Conservation (phyloP, 169 alveolate species). For the Babesia caballi region DNA sequence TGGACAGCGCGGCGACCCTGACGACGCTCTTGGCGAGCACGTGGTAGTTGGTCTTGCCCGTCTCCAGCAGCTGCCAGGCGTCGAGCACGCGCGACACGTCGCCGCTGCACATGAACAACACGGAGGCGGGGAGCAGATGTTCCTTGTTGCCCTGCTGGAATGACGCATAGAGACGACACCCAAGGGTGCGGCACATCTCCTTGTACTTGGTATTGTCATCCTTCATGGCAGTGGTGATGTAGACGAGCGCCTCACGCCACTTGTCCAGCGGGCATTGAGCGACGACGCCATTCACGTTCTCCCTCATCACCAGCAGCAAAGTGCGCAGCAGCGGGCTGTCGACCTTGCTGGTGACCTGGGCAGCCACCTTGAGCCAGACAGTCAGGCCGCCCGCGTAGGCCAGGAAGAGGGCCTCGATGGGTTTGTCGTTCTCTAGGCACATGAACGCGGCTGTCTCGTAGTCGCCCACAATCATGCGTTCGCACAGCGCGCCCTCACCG, state of each 20-base stretch:
- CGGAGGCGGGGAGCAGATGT: slow-evolving; percentile 74
- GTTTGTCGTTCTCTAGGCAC: slow-evolving; percentile 62
- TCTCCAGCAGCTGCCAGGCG: slow-evolving; percentile 66
- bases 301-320: slow-evolving; percentile 63
- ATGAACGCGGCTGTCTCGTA: slow-evolving; percentile 69
- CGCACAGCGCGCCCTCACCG: slow-evolving; percentile 48
- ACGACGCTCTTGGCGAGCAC: slow-evolving; percentile 29
- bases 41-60: slow-evolving; percentile 7
- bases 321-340: slow-evolving; percentile 64
- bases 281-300: slow-evolving; percentile 59
- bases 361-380: slow-evolving; percentile 63
- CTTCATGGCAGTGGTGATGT: slow-evolving; percentile 50
- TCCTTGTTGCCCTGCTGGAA: slow-evolving; percentile 54
- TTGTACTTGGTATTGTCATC: slow-evolving; percentile 34
- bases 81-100: slow-evolving; percentile 72
- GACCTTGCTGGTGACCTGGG: slow-evolving; percentile 38
- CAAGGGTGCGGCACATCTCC: slow-evolving; percentile 61
- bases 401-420: slow-evolving; percentile 71
- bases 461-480: slow-evolving; percentile 66
- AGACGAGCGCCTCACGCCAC: slow-evolving; percentile 74
- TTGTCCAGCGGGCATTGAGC: slow-evolving; percentile 47
- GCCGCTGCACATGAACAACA: slow-evolving; percentile 78
- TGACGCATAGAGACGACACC: slow-evolving; percentile 54
- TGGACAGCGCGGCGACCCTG: slow-evolving; percentile 32
- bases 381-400: slow-evolving; percentile 76